phyloP scores from a whole-genome alignment of 139 green algal genomes.

The Closterium sp. region DNA sequence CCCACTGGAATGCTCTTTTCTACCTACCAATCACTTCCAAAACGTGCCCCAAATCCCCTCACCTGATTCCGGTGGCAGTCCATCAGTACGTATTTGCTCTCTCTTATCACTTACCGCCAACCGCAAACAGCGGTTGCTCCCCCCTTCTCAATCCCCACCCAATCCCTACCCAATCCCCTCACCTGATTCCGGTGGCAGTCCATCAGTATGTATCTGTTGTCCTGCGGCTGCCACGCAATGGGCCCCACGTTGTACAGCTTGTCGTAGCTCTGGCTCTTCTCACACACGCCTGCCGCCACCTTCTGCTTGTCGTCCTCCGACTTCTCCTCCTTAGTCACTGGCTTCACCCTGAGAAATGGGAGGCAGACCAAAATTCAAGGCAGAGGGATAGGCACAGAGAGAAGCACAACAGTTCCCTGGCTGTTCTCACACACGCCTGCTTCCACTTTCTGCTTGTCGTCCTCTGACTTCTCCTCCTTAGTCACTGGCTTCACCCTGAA shows the following conservation, averaged over 20 bases:
- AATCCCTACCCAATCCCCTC: background rate
- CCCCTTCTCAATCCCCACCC: background rate
- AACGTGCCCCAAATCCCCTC: too few relatives aligned
- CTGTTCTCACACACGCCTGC: background rate
- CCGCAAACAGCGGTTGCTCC: too few relatives aligned
- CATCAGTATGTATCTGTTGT: background rate
- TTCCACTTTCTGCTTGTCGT: background rate
- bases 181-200: background rate
- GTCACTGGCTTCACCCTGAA: background rate
- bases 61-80: background rate
- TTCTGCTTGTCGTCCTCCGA: background rate
- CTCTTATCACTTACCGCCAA: too few relatives aligned
- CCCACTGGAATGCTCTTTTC: too few relatives aligned
- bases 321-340: background rate
- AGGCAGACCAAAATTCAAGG: background rate
- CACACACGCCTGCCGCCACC: background rate
- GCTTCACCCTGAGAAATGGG: background rate
- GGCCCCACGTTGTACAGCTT: background rate
- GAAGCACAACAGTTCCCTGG: too few relatives aligned
- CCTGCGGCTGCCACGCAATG: background rate
- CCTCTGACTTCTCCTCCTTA: background rate
- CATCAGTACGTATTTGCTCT: background rate
- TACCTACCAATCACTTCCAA: too few relatives aligned
- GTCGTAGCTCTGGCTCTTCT: background rate
- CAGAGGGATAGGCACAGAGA: background rate